Percentiles rank a stretch among this genome's conserved stretches.
phyloP scores from a whole-genome alignment of 179 eudicot species.

The Beta lomatogona region DNA sequence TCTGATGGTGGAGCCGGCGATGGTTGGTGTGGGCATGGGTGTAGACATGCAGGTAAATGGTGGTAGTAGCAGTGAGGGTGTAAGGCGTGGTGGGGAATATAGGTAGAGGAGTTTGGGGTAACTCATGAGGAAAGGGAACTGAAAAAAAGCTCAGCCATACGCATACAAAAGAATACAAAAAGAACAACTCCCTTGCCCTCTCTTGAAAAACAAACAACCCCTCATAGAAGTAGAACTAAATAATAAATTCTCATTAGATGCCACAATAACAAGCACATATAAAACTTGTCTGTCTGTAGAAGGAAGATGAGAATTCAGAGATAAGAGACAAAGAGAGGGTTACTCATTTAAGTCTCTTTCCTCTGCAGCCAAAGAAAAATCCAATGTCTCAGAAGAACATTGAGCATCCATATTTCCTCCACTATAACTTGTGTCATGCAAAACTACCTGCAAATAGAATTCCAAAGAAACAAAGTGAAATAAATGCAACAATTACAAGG shows the following conservation, averaged over 20 bases:
- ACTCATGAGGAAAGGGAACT: no score
- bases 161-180: no score
- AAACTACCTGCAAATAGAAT: conserved; percentile 54
- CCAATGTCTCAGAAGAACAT: conserved; percentile 38
- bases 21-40: no score
- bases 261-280: neutral
- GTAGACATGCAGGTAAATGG: no score
- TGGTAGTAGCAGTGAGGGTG: no score
- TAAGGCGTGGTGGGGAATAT: no score
- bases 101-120: no score
- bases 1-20: no score
- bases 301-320: conserved; percentile 25
- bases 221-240: neutral
- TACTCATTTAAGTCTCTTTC: conserved; percentile 44
- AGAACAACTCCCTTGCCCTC: no score
- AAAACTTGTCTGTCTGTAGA: neutral
- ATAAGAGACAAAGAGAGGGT: conserved; percentile 24
- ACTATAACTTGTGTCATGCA: conserved; percentile 34
- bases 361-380: conserved; percentile 32
- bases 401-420: conserved; percentile 39
- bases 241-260: neutral
- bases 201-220: no score
- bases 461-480: neutral
- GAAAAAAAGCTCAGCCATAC: no score
- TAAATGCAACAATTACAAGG: neutral